phyloP scores from a whole-genome alignment of 192 early-diverging fungal species.

The Funneliformis mosseae region DNA sequence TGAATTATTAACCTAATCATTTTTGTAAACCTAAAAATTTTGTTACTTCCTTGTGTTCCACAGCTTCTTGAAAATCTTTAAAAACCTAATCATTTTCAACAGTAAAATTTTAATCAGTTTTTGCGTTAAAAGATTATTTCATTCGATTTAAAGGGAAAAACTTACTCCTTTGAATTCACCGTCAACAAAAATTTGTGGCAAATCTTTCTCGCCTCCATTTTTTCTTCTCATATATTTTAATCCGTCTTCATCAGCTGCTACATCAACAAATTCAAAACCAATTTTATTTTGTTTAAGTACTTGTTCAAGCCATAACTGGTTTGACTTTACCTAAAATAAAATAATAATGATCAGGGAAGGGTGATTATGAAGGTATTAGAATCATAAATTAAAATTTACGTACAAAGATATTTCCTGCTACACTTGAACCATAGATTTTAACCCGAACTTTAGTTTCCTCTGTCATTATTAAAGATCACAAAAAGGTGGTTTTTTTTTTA shows the following conservation, averaged over 20 bases:
- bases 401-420: conserved; percentile 31
- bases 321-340: conserved; percentile 27
- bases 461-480: background rate
- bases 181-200: conserved; percentile 32
- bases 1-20: no score
- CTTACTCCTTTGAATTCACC: conserved; percentile 32
- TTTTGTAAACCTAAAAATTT: conserved; percentile 12
- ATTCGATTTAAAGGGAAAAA: background rate
- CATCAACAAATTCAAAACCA: conserved; percentile 21
- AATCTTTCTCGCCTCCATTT: conserved; percentile 13
- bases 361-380: background rate
- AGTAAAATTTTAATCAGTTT: background rate
- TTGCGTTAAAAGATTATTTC: background rate
- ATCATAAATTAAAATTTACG: background rate
- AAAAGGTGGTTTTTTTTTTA: no score
- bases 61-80: conserved; percentile 26
- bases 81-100: background rate
- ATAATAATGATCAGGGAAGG: background rate
- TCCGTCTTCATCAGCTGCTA: conserved; percentile 27
- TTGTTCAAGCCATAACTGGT: conserved; percentile 20
- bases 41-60: conserved; percentile 22
- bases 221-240: conserved; percentile 33
- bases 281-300: conserved; percentile 19
- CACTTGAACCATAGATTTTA: conserved; percentile 33
- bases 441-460: conserved; percentile 18